Evolutionary conservation across 73 alveolate genomes (phyloP).

Genomic region (Paramecium caudatum): DNA sequence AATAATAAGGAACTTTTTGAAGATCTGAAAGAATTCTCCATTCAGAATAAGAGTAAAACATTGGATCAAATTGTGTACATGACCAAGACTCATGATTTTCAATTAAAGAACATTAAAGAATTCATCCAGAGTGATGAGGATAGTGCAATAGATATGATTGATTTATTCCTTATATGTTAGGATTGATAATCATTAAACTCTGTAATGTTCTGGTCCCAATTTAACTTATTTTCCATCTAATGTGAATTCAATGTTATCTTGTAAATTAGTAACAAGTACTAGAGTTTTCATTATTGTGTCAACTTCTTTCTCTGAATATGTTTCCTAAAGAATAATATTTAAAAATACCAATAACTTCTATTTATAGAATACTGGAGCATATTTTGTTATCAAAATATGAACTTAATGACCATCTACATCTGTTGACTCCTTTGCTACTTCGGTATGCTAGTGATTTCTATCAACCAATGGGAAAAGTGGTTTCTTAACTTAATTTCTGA

Average conservation of each 20-base stretch:
- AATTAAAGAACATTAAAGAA: slow-evolving; percentile 32
- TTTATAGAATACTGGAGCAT: slow-evolving; percentile 56
- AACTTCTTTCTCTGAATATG: slow-evolving; percentile 58
- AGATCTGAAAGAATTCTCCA: slow-evolving; percentile 15
- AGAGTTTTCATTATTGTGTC: neutral
- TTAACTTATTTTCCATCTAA: slow-evolving; percentile 44
- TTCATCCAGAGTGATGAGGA: slow-evolving; percentile 33
- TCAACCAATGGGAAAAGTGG: slow-evolving; percentile 61
- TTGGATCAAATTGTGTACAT: slow-evolving; percentile 16
- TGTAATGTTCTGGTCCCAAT: slow-evolving; percentile 32
- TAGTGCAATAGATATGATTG: slow-evolving; percentile 39
- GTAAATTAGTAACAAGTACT: neutral
- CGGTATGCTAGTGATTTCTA: neutral
- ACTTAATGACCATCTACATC: slow-evolving; percentile 63
- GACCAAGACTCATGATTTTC: slow-evolving; percentile 31
- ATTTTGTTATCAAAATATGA: slow-evolving; percentile 33
- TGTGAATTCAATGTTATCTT: slow-evolving; percentile 31
- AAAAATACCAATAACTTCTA: slow-evolving; percentile 15
- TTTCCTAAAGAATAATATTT: neutral
- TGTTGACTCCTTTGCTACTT: neutral
- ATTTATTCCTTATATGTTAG: slow-evolving; percentile 16
- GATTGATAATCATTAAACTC: too few species aligned
- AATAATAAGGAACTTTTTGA: slow-evolving; percentile 25
- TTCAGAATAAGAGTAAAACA: neutral
- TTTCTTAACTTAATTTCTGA: slow-evolving; percentile 71